Base-by-base conservation (phyloP, 139 green algal genomes). In the Dunaliella primolecta region DNA sequence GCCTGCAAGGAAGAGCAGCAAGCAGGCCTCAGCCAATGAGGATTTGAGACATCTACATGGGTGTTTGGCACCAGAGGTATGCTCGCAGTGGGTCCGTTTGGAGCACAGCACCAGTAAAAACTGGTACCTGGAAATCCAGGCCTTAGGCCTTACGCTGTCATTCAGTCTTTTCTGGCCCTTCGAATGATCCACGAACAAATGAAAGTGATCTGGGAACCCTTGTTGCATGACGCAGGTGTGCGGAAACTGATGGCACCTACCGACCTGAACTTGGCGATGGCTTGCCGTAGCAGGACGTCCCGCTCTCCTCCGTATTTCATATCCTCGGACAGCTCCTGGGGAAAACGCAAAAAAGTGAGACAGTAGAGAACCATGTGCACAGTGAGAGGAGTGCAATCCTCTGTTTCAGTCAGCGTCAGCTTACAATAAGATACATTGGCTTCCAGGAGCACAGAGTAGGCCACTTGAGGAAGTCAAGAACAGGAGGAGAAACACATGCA, bases 191-290 rank as follows among this genome's bases (percentile, higher is more conserved):
- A n/a, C n/a, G n/a, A n/a, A n/a, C n/a, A n/a, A n/a, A n/a, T n/a
- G n/a, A n/a, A n/a, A n/a, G n/a, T n/a, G n/a, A n/a, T n/a, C n/a
- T n/a, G n/a, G n/a, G n/a, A n/a, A n/a, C n/a, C n/a, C n/a, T n/a
- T n/a, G n/a, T n/a, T n/a, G n/a, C n/a, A n/a, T n/a, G n/a, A n/a
- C n/a, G n/a, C n/a, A n/a, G n/a, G n/a, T n/a, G n/a, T n/a, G n/a
- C n/a, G n/a, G n/a, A n/a, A n/a, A n/a, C n/a, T n/a, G n/a, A n/a
- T n/a, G n/a, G n/a, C n/a, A n/a, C n/a, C 78, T 1, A 89, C 88
- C 34, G 85, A 81, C 75, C 92, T 83, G 86, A 96, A 96, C 85
- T 96, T 95, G 25, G 85, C 86, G 70, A 94, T 81, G 23, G 91
- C 90, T 21, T 89, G 85, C 15, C 34, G 71, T 46, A 94, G 87